phyloP scores from a whole-genome alignment of 805 yeast genomes.

The Middelhovenomyces tepae region DNA sequence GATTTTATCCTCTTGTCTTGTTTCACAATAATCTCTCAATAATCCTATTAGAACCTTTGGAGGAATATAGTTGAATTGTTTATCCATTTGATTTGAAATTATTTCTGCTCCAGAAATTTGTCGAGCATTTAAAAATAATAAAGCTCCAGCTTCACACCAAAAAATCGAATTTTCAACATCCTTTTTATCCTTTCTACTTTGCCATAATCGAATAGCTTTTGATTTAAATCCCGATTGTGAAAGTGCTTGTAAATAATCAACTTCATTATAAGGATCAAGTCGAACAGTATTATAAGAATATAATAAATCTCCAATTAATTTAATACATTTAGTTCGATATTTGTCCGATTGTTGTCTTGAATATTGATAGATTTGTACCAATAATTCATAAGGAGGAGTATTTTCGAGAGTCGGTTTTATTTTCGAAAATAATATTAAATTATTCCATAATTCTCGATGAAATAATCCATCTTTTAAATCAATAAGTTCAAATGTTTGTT shows the following conservation, averaged over 20 bases:
- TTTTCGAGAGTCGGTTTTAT: constrained; percentile 3
- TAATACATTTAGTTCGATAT: constrained; percentile 10
- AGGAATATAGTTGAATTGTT: constrained; percentile 12
- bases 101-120: constrained; percentile 13
- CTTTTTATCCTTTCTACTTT: constrained; percentile 10
- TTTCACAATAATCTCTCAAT: constrained; percentile 8
- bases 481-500: no score
- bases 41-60: constrained; percentile 16
- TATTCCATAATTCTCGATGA: neutral
- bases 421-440: neutral
- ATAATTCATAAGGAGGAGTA: constrained; percentile 14
- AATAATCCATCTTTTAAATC: no score
- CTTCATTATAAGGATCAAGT: constrained; percentile 19
- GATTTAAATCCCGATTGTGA: constrained; percentile 9
- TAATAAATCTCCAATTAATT: constrained; percentile 17
- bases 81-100: constrained; percentile 12
- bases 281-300: constrained; percentile 14
- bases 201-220: constrained; percentile 17
- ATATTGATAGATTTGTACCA: constrained; percentile 14
- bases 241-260: constrained; percentile 16
- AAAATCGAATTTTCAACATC: constrained; percentile 14
- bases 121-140: constrained; percentile 11
- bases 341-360: constrained; percentile 14
- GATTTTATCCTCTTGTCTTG: constrained; percentile 6
- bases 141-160: constrained; percentile 18